A percentile compares a stretch with the other conserved stretches of the same genome.
These are phyloP conservation scores for Laetiporus sulphureus DNA, from an alignment of 1,284 basidiomycete genomes.

Conservation along the genomic window DNA sequence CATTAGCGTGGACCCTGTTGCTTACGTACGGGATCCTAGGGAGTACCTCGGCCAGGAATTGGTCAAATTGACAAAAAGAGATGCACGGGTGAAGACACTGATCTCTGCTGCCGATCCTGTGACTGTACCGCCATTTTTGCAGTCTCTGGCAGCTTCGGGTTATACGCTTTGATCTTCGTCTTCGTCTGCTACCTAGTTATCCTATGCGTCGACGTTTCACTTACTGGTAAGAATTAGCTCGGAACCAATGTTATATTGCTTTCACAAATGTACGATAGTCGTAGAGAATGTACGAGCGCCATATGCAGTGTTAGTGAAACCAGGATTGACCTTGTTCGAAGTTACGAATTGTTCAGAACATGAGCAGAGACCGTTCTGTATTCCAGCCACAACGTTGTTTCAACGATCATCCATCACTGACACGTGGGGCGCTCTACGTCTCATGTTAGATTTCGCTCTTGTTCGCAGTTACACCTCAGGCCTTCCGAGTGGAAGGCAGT, in stretches of 20 bases:
- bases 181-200: background rate
- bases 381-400: conserved; percentile 25
- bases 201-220: background rate
- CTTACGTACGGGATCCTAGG: conserved; percentile 50
- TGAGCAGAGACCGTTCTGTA: conserved; percentile 17
- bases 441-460: too few relatives aligned
- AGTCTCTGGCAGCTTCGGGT: conserved; percentile 28
- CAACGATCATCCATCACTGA: conserved; percentile 32
- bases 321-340: background rate
- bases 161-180: conserved; percentile 3
- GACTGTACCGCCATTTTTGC: conserved; percentile 37
- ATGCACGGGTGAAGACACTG: conserved; percentile 30
- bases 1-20: conserved; percentile 49
- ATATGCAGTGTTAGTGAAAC: background rate
- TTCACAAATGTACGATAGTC: background rate
- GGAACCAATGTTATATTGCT: background rate
- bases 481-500: too few relatives aligned
- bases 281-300: background rate
- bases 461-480: too few relatives aligned
- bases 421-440: too few relatives aligned
- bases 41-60: conserved; percentile 45
- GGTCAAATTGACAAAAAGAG: conserved; percentile 22
- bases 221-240: background rate
- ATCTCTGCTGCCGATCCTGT: conserved; percentile 30
- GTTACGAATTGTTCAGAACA: conserved; percentile 17